These are phyloP conservation scores for Microdochium bolleyi DNA, from an alignment of 2,329 filamentous ascomycete genomes.

Conservation along the genomic window DNA sequence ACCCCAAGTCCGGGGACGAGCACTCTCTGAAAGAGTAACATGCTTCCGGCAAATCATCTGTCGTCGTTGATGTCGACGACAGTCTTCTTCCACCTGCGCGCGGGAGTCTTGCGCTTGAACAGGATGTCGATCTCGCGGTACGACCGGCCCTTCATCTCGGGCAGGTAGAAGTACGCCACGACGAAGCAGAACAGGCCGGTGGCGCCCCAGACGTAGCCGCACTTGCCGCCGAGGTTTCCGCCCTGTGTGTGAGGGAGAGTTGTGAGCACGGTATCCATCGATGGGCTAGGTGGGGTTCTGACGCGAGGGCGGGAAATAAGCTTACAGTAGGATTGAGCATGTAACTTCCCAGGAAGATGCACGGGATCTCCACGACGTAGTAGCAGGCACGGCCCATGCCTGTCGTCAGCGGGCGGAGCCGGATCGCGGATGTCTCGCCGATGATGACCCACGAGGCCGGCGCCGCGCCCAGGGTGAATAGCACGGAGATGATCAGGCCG, in stretches of 20 bases:
- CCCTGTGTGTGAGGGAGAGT: conserved; percentile 39
- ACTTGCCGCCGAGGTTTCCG: conserved; percentile 41
- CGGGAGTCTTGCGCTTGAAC: conserved; percentile 43
- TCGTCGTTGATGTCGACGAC: conserved; percentile 51
- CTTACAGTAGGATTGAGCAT: no score
- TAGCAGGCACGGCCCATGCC: conserved; percentile 56
- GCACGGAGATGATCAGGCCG: conserved; percentile 56
- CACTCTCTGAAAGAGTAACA: no score
- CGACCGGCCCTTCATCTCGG: conserved; percentile 49
- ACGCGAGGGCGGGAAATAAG: no score
- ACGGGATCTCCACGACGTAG: conserved; percentile 58
- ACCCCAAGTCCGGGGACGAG: no score
- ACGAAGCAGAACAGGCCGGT: conserved; percentile 48
- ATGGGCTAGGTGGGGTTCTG: no score
- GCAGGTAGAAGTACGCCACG: conserved; percentile 38
- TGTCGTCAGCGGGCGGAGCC: conserved; percentile 57
- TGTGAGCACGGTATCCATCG: no score
- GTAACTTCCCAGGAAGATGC: conserved; percentile 53
- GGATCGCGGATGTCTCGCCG: conserved; percentile 57
- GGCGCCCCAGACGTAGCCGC: conserved; percentile 52
- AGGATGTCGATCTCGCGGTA: conserved; percentile 56
- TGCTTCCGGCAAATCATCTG: no score
- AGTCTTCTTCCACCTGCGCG: conserved; percentile 48
- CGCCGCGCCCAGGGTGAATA: conserved; percentile 55
- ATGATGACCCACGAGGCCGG: conserved; percentile 62